These are phyloP conservation scores for Akebia trifoliata DNA, from an alignment of 164 flowering plant genomes.

Conservation along the genomic window DNA sequence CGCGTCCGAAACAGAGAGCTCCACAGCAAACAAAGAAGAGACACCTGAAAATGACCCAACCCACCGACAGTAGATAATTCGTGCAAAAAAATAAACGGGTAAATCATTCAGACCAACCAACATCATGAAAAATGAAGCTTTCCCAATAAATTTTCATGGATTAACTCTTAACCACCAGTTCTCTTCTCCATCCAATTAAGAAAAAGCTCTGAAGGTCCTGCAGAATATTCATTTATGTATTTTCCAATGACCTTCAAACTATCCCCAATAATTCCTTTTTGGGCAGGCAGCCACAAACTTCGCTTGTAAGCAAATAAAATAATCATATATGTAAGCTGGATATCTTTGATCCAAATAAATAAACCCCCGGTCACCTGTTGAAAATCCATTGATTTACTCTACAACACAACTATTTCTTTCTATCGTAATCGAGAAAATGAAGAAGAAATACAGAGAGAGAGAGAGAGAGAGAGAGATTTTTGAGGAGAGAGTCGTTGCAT, in stretches of 20 bases:
- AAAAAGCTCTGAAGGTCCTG: conserved; percentile 1
- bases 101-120: too few species aligned
- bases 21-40: background rate
- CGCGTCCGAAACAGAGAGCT: too few species aligned
- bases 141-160: too few species aligned
- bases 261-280: background rate
- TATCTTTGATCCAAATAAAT: conserved; percentile 12
- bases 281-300: background rate
- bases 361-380: background rate
- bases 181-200: too few species aligned
- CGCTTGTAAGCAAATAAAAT: conserved; percentile 28
- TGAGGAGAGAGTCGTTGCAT: too few species aligned
- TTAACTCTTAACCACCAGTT: too few species aligned
- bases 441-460: too few species aligned
- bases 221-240: background rate
- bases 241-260: background rate
- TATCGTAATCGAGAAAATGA: background rate
- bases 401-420: conserved; percentile 2
- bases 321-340: conserved; percentile 23
- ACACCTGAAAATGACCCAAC: conserved; percentile 1
- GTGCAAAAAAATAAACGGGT: too few species aligned
- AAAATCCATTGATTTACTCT: background rate
- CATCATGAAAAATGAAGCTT: too few species aligned
- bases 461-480: too few species aligned
- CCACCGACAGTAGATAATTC: background rate